These are phyloP conservation scores for Leucosporidium yakuticum DNA, from an alignment of 768 basidiomycete genomes.

Conservation along the genomic window DNA sequence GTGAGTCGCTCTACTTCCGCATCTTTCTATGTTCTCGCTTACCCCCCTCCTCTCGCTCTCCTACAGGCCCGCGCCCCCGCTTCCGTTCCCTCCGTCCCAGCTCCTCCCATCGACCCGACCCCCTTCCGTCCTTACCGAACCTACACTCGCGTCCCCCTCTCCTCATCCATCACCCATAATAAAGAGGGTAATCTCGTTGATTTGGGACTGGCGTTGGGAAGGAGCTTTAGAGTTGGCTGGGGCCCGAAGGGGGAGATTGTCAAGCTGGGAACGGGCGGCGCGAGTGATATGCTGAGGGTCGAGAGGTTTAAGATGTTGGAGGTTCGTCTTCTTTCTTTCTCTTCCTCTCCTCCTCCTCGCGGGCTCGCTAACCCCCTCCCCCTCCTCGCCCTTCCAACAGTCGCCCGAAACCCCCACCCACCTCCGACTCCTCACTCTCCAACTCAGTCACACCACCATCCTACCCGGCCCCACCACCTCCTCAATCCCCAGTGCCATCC, in stretches of 20 bases:
- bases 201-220: slow-evolving; percentile 75
- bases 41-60: neutral
- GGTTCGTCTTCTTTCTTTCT: neutral
- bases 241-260: slow-evolving; percentile 71
- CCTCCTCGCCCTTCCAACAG: neutral
- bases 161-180: slow-evolving; percentile 57
- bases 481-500: slow-evolving; percentile 68
- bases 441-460: slow-evolving; percentile 55
- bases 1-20: slow-evolving; percentile 57
- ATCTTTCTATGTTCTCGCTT: slow-evolving; percentile 7
- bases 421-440: slow-evolving; percentile 70
- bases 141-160: slow-evolving; percentile 28
- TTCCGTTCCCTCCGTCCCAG: slow-evolving; percentile 12
- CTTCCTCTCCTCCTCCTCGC: neutral
- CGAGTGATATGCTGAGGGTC: neutral
- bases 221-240: slow-evolving; percentile 87
- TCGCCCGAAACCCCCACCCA: slow-evolving; percentile 37
- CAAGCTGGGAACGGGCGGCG: slow-evolving; percentile 61
- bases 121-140: slow-evolving; percentile 28
- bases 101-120: slow-evolving; percentile 25
- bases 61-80: neutral
- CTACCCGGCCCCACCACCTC: slow-evolving; percentile 67
- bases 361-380: neutral
- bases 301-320: slow-evolving; percentile 9
- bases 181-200: slow-evolving; percentile 65